Conservation (phyloP, 768 basidiomycete species). For the Lentinula detonsa region DNA sequence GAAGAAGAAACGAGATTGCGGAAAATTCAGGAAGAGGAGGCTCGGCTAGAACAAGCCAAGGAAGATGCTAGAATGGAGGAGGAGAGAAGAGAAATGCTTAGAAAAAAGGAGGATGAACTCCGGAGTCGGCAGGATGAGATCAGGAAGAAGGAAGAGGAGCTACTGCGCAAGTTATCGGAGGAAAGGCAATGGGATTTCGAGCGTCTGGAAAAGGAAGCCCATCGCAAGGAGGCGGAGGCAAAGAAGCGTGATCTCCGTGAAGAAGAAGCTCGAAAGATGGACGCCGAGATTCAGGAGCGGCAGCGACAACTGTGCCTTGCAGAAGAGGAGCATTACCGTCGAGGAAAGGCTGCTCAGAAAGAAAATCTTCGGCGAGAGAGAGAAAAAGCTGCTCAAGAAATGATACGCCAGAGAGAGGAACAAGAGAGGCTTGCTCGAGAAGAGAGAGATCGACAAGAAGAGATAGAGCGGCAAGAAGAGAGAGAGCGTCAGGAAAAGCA, state of each 20-base stretch:
- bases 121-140: slow-evolving; percentile 9
- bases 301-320: slow-evolving; percentile 23
- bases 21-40: slow-evolving; percentile 18
- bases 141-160: slow-evolving; percentile 13
- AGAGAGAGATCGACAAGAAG: slow-evolving; percentile 5
- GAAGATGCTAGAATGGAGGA: slow-evolving; percentile 13
- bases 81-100: slow-evolving; percentile 15
- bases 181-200: slow-evolving; percentile 15
- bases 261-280: slow-evolving; percentile 17
- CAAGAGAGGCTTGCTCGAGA: slow-evolving; percentile 10
- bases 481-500: slow-evolving; percentile 15
- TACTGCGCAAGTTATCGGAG: slow-evolving; percentile 8
- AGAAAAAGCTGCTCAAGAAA: slow-evolving; percentile 12
- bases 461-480: slow-evolving; percentile 3
- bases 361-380: slow-evolving; percentile 1
- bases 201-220: slow-evolving; percentile 20
- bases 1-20: slow-evolving; percentile 5
- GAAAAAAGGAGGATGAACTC: slow-evolving; percentile 14
- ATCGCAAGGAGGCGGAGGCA: slow-evolving; percentile 19
- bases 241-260: slow-evolving; percentile 16
- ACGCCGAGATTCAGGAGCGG: slow-evolving; percentile 21
- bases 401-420: slow-evolving; percentile 20
- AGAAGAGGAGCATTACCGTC: slow-evolving; percentile 29
- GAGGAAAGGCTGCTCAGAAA: slow-evolving; percentile 17
- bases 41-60: slow-evolving; percentile 14